Base-by-base conservation (phyloP, 805 yeast species). In the Candida qinlingensis region DNA sequence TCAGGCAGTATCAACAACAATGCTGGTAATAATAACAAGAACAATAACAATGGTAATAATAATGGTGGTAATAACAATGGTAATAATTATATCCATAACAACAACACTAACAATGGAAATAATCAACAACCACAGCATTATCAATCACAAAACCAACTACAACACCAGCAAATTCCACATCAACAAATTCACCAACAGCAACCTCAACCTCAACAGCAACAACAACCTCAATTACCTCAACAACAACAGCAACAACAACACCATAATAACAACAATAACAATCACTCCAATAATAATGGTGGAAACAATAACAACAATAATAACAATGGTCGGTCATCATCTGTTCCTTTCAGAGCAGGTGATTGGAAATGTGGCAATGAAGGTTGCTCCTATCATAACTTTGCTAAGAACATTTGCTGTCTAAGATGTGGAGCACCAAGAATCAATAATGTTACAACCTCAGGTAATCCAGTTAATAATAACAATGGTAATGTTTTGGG, bases 271-370 rank as follows among this genome's bases (percentile, higher is more conserved):
- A 58, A 55, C 42, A 57, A 54, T 42, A 52, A 53, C 44, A 50
- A 45, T 46, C 39, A 36, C 36, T 19, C 41, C 13, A 46, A 48
- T 25, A 48, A 49, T 45, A 42, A 39, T 25, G 44, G 29, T 42
- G 19, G 19, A 19, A 40, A 27, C 42, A 44, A 19, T 36, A 50
- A 51, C 25, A 43, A 47, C 31, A 53, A 51, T 41, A 46, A 45
- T 27, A 47, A 48, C 39, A 49, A 47, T 41, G 53, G 46, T 19
- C 54, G 70, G 39, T 68, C 68, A 46, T 75, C 73, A 5, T 72
- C 80, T 58, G 95, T 91, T n/a, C 96, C 97, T 31, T 91, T 91
- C 68, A 77, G 97, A 58, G 97, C 97, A 3, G 97, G 97, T 45
- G 97, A 90, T 68, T 91, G 97, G 97, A 90, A 89, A 66, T 91